Base-by-base conservation (phyloP, 768 basidiomycete genomes). In the Naganishia antarctica region DNA sequence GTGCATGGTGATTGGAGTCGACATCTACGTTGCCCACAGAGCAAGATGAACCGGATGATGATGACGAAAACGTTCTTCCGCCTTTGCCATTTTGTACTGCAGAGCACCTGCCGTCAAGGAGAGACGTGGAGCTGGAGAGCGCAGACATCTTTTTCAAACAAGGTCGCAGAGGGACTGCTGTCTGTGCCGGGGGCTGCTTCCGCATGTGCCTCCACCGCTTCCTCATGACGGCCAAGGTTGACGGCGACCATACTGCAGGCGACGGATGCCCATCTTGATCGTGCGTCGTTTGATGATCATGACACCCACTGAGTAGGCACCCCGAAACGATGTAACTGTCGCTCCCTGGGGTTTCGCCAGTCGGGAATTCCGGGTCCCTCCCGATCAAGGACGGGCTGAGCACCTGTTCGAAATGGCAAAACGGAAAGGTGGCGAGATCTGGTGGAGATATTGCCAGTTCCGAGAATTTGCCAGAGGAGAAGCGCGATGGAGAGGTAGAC, bases 71-170 rank as follows among this genome's bases (percentile, higher is more conserved):
- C 4, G 16, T 46, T 28, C 58, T 26, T 28, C 23, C 44, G 15
- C 28, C 43, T 15, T 15, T 47, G 9, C 21, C 40, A 3, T 11
- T 25, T 21, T 16, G 26, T 12, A 18, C 44, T 4, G 31, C 2
- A 32, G 26, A 26, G n/a, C 5, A 16, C 5, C 23, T 37, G 41
- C 18, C 15, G 43, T 46, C 41, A 8, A 12, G 11, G 4, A 45
- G 26, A 11, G 34, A 32, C 3, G 21, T 23, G 25, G 37, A 25
- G 3, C 23, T 37, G 18, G 41, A 21, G 16, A n/a, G 26, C 16
- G 26, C 8, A 3, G 45, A 47, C 59, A 49, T 48, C 46, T 61
- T 61, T 31, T 61, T 61, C 44, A 61, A 34, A 47, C 60, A 61
- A 13, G 45, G 45, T 15, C 60, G 45, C 45, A 61, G 34, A 18